Base-by-base conservation (phyloP, 2,329 filamentous ascomycete species). In the Monosporascus sp. region DNA sequence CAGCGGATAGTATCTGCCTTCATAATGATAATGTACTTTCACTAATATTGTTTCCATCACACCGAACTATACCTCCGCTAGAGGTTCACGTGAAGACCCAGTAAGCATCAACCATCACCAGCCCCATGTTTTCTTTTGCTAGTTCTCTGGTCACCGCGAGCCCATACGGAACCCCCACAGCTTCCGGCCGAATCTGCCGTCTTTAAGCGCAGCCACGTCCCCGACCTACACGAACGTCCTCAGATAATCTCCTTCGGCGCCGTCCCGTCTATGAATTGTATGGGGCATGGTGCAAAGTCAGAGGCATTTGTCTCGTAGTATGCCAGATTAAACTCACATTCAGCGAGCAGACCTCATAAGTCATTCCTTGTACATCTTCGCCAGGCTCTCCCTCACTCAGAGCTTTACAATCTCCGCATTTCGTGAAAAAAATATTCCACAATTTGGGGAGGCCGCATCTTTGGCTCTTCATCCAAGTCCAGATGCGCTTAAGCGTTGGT, bases 401-500 rank as follows among this genome's bases (percentile, higher is more conserved):
- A 16, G 58, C 52, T n/a, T 31, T 46, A 16, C 59, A 56, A 37
- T 60, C 50, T 3, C 58, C 56, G 54, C 54, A 60, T 17, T 43
- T 52, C 6, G 51, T 37, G 19, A 60, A 49, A 7, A 7, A 41
- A 6, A 19, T 59, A 60, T 49, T 68, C 66, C 3, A 44, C 50
- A 5, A 74, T 52, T 38, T 55, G 59, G 0, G 72, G 72, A 1
- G 60, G 59, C 6, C 61, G 41, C 26, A 67, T 52, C 9, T 51
- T 11, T 0, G 66, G 66, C 24, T 57, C 48, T 9, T 62, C 45
- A 3, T 63, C 50, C 9, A 72, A 54, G 2, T 61, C 59, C 14
- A 74, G 60, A 73, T 63, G 24, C 64, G 57, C 7, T 52, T 54
- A 3, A 75, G 65, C 17, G 69, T 55, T 0, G 53, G 50, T 0